Evolutionary conservation across 192 early-diverging fungal species (phyloP).

Genomic region (Lunasporangiospora selenospora): DNA sequence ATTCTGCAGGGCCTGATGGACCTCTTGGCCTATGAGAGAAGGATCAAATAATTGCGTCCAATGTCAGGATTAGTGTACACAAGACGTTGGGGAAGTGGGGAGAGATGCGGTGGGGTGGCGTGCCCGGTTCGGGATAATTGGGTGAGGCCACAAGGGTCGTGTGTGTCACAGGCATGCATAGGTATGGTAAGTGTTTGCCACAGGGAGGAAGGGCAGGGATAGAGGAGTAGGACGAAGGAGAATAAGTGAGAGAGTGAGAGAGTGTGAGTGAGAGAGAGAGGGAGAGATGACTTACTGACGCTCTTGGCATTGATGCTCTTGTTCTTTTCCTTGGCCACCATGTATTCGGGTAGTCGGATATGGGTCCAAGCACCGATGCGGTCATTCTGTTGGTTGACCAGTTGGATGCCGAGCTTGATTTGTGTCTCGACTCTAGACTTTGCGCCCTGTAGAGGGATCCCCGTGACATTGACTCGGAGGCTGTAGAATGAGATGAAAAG

Average conservation of each 20-base stretch:
- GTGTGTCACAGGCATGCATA: too few species aligned
- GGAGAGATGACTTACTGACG: slow-evolving; percentile 17
- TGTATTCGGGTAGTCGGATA: slow-evolving; percentile 80
- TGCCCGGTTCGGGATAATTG: too few species aligned
- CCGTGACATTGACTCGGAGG: slow-evolving; percentile 48
- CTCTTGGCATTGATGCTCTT: slow-evolving; percentile 50
- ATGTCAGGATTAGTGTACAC: too few species aligned
- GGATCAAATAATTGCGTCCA: too few species aligned
- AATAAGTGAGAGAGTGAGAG: background rate
- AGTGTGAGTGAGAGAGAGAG: background rate
- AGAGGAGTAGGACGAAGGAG: background rate
- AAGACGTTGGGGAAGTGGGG: too few species aligned
- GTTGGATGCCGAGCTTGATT: slow-evolving; percentile 89
- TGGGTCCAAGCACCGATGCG: slow-evolving; percentile 83
- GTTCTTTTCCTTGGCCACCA: slow-evolving; percentile 83
- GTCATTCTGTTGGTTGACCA: slow-evolving; percentile 73
- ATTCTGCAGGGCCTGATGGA: slow-evolving; percentile 50
- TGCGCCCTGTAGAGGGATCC: slow-evolving; percentile 63
- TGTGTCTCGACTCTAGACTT: slow-evolving; percentile 96
- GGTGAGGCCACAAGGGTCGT: too few species aligned
- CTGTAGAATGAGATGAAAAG: slow-evolving; percentile 27
- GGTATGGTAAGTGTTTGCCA: too few species aligned
- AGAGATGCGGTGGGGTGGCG: too few species aligned
- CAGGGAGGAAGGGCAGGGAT: too few species aligned
- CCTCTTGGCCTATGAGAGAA: slow-evolving; percentile 32